Conservation (phyloP, 768 basidiomycete genomes). For the Agrocybe pediades region DNA sequence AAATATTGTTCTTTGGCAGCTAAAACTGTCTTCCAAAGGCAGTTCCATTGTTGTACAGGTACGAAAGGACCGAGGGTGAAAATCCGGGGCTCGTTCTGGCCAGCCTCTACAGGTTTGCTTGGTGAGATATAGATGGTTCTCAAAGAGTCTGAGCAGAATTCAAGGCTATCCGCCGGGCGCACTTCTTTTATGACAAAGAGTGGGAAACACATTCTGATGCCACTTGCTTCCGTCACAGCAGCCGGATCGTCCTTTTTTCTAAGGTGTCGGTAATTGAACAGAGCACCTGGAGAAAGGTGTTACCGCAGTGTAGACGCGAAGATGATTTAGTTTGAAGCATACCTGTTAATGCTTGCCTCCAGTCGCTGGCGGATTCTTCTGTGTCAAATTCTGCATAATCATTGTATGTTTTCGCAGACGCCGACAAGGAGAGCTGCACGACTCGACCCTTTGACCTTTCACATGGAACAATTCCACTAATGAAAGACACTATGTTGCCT, state of each 20-base stretch:
- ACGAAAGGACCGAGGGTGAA: conserved; percentile 33
- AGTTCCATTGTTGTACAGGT: conserved; percentile 24
- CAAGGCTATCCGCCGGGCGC: conserved; percentile 22
- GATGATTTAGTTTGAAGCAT: conserved; percentile 2
- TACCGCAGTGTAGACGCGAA: not conserved
- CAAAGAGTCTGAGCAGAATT: not conserved
- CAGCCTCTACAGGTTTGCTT: not conserved
- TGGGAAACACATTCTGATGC: conserved; percentile 50
- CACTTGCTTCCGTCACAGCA: conserved; percentile 27
- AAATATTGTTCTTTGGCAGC: conserved; percentile 28
- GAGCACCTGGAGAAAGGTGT: conserved; percentile 31
- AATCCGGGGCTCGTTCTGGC: conserved; percentile 23
- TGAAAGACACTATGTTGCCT: conserved; percentile 43
- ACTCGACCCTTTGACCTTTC: conserved; percentile 47
- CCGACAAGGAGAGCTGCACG: conserved; percentile 38
- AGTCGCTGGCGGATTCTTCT: conserved; percentile 50
- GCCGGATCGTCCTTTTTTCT: conserved; percentile 34
- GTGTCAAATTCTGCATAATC: conserved; percentile 56
- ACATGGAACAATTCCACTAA: conserved; percentile 43
- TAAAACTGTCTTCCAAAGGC: conserved; percentile 25
- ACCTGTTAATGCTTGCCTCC: conserved; percentile 51
- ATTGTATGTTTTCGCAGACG: conserved; percentile 21
- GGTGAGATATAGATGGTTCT: not conserved
- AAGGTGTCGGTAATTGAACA: conserved; percentile 47
- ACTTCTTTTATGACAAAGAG: conserved; percentile 35